Conservation (phyloP, 1,139 yeast species). For the Hyphopichia wangnamkhiaoensis region DNA sequence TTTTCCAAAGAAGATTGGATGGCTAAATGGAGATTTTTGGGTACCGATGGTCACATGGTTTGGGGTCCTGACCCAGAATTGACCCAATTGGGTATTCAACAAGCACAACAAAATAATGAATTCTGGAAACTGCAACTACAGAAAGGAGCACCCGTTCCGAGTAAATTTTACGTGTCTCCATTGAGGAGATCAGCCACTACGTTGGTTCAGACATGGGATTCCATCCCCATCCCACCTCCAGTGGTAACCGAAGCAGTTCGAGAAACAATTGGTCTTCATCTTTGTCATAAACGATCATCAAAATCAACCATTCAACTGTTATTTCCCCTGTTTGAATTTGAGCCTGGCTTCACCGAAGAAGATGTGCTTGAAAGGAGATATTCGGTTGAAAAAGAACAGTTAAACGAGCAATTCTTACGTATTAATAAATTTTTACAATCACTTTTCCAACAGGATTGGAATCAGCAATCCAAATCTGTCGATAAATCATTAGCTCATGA, state of each 20-base stretch:
- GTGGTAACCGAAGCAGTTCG: constrained; percentile 56
- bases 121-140: constrained; percentile 46
- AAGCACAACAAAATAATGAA: constrained; percentile 45
- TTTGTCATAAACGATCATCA: constrained; percentile 62
- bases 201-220: constrained; percentile 58
- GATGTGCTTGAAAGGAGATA: constrained; percentile 42
- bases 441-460: constrained; percentile 42
- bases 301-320: constrained; percentile 24
- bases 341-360: constrained; percentile 46
- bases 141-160: constrained; percentile 56
- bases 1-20: constrained; percentile 64
- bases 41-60: constrained; percentile 54
- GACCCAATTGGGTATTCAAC: constrained; percentile 54
- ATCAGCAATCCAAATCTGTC: constrained; percentile 17
- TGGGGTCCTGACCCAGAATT: constrained; percentile 75
- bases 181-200: constrained; percentile 64
- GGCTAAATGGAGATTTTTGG: constrained; percentile 54
- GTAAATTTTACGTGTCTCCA: constrained; percentile 61
- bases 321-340: constrained; percentile 40
- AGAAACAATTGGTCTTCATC: constrained; percentile 67
- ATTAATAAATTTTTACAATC: constrained; percentile 49
- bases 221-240: constrained; percentile 36
- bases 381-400: constrained; percentile 38
- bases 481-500: constrained; percentile 15
- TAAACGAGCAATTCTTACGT: constrained; percentile 52